Evolutionary conservation across 768 basidiomycete genomes (phyloP).

Genomic region (Asterophora lycoperdoides): DNA sequence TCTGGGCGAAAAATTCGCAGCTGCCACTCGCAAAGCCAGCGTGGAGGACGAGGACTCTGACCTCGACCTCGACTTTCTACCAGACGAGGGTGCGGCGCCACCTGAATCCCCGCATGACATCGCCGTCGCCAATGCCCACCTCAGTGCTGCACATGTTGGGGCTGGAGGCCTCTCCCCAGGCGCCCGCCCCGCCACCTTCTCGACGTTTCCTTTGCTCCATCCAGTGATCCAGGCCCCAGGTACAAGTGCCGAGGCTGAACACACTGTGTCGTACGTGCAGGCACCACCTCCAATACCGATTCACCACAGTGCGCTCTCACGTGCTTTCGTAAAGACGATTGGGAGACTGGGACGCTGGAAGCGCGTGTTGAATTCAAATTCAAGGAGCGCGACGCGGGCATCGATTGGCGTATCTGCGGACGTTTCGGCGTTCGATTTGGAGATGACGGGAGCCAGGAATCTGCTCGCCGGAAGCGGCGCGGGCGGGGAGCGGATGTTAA

Average conservation of each 20-base stretch:
- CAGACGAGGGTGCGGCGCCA: slow-evolving; percentile 38
- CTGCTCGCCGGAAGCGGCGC: slow-evolving; percentile 57
- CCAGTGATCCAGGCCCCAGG: slow-evolving; percentile 47
- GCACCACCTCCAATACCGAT: slow-evolving; percentile 44
- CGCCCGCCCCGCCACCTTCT: slow-evolving; percentile 43
- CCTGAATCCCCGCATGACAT: slow-evolving; percentile 39
- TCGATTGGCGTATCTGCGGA: slow-evolving; percentile 37
- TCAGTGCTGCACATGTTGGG: slow-evolving; percentile 36
- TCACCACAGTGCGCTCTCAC: slow-evolving; percentile 62
- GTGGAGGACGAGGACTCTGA: slow-evolving; percentile 59
- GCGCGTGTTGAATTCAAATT: slow-evolving; percentile 66
- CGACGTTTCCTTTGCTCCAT: slow-evolving; percentile 60
- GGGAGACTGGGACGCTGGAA: slow-evolving; percentile 81
- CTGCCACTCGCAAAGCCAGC: slow-evolving; percentile 42
- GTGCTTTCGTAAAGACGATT: slow-evolving; percentile 77
- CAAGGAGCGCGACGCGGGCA: slow-evolving; percentile 28
- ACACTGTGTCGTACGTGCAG: slow-evolving; percentile 28
- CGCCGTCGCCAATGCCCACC: slow-evolving; percentile 46
- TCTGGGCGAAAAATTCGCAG: slow-evolving; percentile 64
- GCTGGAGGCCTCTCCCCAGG: slow-evolving; percentile 29
- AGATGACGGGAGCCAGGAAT: slow-evolving; percentile 56
- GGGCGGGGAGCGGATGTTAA: slow-evolving; percentile 57
- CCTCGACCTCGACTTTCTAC: slow-evolving; percentile 73
- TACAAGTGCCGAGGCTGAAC: slow-evolving; percentile 22
- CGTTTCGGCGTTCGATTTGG: slow-evolving; percentile 70